These are phyloP conservation scores for Hansfordia pulvinata DNA, from an alignment of 2,329 filamentous ascomycete genomes.

Conservation along the genomic window DNA sequence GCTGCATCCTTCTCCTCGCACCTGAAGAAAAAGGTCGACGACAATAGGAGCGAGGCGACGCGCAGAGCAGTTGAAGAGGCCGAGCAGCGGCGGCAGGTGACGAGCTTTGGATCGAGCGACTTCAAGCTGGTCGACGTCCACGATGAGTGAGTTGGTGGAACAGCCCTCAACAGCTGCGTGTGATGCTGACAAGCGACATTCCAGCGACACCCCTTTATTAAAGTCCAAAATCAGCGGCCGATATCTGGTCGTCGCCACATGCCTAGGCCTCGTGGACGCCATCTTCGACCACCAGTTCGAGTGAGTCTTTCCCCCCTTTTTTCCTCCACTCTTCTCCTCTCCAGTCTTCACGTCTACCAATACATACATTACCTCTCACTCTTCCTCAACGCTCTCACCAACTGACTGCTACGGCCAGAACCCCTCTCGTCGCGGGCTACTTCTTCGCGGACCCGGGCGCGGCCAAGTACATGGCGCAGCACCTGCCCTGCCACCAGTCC, in stretches of 20 bases:
- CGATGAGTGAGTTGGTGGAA: conserved; percentile 11
- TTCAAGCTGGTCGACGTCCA: conserved; percentile 12
- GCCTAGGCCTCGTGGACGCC: conserved; percentile 14
- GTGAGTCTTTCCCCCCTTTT: too few species aligned
- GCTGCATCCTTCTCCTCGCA: too few species aligned
- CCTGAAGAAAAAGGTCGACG: conserved; percentile 7
- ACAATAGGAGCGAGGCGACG: conserved; percentile 8
- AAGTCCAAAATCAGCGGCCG: conserved; percentile 12
- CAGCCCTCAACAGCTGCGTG: too few species aligned
- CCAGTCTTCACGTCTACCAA: too few species aligned
- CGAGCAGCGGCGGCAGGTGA: conserved; percentile 11
- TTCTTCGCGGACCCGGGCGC: conserved; percentile 33
- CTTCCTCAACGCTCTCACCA: too few species aligned
- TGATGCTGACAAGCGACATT: background rate
- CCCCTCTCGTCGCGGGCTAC: conserved; percentile 30
- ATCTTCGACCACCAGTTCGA: conserved; percentile 12
- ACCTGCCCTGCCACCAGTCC: conserved; percentile 31
- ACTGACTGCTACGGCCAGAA: too few species aligned
- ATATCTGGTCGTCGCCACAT: conserved; percentile 12
- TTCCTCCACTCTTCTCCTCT: too few species aligned
- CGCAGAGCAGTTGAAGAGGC: conserved; percentile 10
- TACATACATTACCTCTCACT: too few species aligned
- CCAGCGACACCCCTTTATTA: conserved; percentile 10
- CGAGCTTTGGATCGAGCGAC: conserved; percentile 10
- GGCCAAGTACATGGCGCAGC: conserved; percentile 47